phyloP scores from a whole-genome alignment of 129 eudicot genomes.

The Apium graveolens region DNA sequence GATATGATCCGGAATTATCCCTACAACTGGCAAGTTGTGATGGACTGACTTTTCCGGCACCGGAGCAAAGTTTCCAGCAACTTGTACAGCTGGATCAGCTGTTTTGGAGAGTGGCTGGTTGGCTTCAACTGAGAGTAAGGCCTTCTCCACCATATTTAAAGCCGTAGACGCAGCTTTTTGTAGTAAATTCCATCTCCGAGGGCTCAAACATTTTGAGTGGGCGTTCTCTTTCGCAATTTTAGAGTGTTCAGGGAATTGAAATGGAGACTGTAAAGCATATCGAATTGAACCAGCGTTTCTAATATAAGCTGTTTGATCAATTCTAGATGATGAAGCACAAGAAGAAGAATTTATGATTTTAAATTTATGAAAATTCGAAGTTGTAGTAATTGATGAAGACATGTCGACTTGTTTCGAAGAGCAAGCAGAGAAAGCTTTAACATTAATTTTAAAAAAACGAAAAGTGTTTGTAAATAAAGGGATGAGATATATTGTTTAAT shows the following conservation, averaged over 20 bases:
- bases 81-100: conserved; percentile 20
- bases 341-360: background rate
- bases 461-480: background rate
- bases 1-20: conserved; percentile 12
- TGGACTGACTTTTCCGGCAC: conserved; percentile 10
- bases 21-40: conserved; percentile 7
- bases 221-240: background rate
- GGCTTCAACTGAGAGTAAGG: conserved; percentile 5
- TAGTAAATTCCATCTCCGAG: conserved; percentile 7
- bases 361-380: background rate
- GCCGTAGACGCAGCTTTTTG: conserved; percentile 10
- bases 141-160: conserved; percentile 8
- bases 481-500: background rate
- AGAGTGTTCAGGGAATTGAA: background rate
- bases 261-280: conserved; percentile 5
- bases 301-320: background rate
- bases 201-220: background rate
- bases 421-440: background rate
- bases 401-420: background rate
- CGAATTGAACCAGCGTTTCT: background rate
- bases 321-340: background rate
- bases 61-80: conserved; percentile 22
- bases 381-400: background rate
- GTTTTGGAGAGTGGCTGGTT: conserved; percentile 18
- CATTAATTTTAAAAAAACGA: no score